Evolutionary conservation across 176 grass and related monocot species (phyloP).

Genomic region (Bothriochloa decipiens): DNA sequence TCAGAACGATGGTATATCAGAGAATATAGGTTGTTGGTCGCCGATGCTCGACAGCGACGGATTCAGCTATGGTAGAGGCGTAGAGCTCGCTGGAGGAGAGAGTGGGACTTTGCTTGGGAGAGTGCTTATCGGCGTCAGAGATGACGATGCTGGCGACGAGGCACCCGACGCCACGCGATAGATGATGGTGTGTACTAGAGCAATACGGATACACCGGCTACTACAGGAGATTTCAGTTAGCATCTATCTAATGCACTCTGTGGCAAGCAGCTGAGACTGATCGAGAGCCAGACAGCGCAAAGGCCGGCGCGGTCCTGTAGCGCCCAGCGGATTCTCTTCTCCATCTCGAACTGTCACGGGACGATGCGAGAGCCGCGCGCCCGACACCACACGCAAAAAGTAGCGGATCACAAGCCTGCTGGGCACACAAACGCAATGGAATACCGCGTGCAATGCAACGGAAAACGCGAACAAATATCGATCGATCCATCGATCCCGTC

Average conservation of each 20-base stretch:
- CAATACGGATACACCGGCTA: not conserved
- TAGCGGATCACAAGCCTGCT: not conserved
- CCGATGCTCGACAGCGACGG: not conserved
- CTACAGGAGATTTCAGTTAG: conserved; percentile 6
- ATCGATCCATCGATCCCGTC: conserved; percentile 2
- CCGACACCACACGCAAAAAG: conserved; percentile 14
- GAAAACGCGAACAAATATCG: not conserved
- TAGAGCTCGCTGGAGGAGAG: not conserved
- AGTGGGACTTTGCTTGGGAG: not conserved
- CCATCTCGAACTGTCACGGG: conserved; percentile 10
- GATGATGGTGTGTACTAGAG: not conserved
- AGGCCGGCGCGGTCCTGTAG: not conserved
- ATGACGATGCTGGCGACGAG: not conserved
- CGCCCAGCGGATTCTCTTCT: not conserved
- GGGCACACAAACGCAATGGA: not conserved
- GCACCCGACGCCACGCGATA: not conserved
- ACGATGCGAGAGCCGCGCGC: not conserved
- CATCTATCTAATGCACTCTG: conserved; percentile 7
- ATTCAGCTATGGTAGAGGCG: no score
- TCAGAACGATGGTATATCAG: no score
- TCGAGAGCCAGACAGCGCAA: not conserved
- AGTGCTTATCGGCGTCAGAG: not conserved
- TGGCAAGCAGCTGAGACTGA: not conserved
- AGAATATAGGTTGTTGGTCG: no score
- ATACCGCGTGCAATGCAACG: conserved; percentile 1